Evolutionary conservation across 2,329 filamentous ascomycete species (phyloP), one percentile per base, ranked within the genome.

Genomic region (Aspergillus thermomutatus): DNA sequence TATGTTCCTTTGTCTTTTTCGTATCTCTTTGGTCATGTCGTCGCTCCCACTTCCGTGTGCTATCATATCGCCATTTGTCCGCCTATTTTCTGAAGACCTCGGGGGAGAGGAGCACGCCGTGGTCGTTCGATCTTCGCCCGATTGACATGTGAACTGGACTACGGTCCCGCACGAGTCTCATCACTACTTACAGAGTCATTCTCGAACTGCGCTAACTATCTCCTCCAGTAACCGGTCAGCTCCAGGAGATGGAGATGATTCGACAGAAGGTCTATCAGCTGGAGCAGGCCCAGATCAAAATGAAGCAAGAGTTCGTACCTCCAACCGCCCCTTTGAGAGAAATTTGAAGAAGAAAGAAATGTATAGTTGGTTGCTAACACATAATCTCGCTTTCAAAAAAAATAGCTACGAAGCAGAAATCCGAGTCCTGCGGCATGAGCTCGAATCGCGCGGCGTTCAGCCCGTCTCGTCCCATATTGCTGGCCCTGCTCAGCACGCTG

Each of bases 171-270:
- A 43, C 40, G 2, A 43, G 40, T 21, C 40, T 26, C 10, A 5
- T 26, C 43, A 25, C 4, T 4, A 7, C 21, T 21, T 26, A 17
- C 43, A 46, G 17, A 14, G 43, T 46, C 6, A 23, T 26, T 3
- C 21, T 23, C 23, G 41, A 46, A 45, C 31, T 31, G 27, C 25
- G 26, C 50, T 52, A 31, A 31, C 45, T 63, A 64, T 61, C 57
- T 58, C 54, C 55, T 67, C 64, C 74, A 97, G 94, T 97, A 71
- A 87, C 90, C 57, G 85, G 87, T 50, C 94, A 99, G 74, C 88
- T 97, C 63, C 88, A 93, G 69, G 94, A 99, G 78, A 94, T 97
- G 83, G 91, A 96, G 72, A 84, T 96, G 69, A 91, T 99, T 50
- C 84, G 92, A 61, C 89, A 92, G 72, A 97, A 96, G 77, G 91